Base-by-base conservation (phyloP, 805 yeast genomes). In the Pichia eremophila region DNA sequence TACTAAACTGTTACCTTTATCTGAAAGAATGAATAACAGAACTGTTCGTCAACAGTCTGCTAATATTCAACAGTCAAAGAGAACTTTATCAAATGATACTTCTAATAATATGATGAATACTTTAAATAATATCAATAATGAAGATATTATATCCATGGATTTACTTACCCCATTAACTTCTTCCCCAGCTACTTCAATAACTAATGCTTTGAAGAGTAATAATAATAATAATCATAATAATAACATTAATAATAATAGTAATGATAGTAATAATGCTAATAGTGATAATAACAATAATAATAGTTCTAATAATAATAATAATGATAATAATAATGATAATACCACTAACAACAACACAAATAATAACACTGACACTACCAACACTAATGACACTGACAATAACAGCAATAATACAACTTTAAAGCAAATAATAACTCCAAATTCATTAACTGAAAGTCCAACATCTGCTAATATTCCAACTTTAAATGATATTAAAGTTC, bases 1-100 rank as follows among this genome's bases (percentile, higher is more conserved):
- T 2, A 64, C 54, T 41, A 62, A 58, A 38, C 41, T 66, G 10
- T 47, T 66, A 15, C 65, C 65, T 5, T 52, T 66, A 9, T 65
- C 62, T 44, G 67, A 67, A 10, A 51, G 70, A 45, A 61, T 66
- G 22, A 46, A 47, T 8, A 47, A 47, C 46, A 51, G 69, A 45
- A 52, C 52, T 4, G 27, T 55, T n/a, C 53, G 69, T 41, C 60
- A 64, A 51, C 64, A 61, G 39, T 59, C 60, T 12, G 48, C 49
- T 31, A 49, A 48, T 29, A 39, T 62, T 31, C 67, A 63, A 44
- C 12, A 5, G 15, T 19, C 5, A 34, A 29, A 14, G 22, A 44
- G 19, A 27, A 39, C 10, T 25, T 9, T 9, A 3, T n/a, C 10
- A 27, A 17, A 28, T 7, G 31, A 18, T 6, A n/a, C n/a, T 4